These are phyloP conservation scores for Sonneratia caseolaris DNA, from an alignment of 345 rosid species.

Conservation along the genomic window DNA sequence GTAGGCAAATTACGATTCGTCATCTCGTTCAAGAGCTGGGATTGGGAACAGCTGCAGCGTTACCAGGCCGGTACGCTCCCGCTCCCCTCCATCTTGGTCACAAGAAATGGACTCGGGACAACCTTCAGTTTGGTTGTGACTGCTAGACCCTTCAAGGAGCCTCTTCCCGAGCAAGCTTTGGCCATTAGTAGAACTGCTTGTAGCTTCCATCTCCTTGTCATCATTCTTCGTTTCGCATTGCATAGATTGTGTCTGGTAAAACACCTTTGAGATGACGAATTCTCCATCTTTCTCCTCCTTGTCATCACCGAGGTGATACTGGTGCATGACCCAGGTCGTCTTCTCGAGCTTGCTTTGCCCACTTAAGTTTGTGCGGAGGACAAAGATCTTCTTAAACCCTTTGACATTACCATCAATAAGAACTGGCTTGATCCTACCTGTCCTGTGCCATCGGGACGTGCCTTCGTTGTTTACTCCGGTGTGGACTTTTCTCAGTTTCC, in stretches of 20 bases:
- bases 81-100: background rate
- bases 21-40: background rate
- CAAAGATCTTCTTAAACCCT: conserved; percentile 85
- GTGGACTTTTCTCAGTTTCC: conserved; percentile 78
- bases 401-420: conserved; percentile 29
- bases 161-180: background rate
- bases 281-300: conserved; percentile 94
- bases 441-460: conserved; percentile 95
- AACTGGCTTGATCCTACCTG: conserved; percentile 82
- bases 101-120: background rate
- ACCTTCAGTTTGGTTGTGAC: background rate
- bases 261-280: conserved; percentile 63
- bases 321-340: conserved; percentile 97
- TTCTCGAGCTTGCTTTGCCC: conserved; percentile 83
- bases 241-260: conserved; percentile 89
- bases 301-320: conserved; percentile 70
- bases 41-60: background rate
- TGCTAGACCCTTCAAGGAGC: background rate
- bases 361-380: conserved; percentile 82
- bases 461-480: conserved; percentile 60
- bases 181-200: background rate
- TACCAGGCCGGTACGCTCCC: background rate
- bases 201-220: background rate
- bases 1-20: background rate
- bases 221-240: conserved; percentile 30